Percentiles rank a stretch among this genome's conserved stretches.
These are phyloP conservation scores for Gossypium schwendimanii DNA, from an alignment of 441 rosid species.

Conservation along the genomic window DNA sequence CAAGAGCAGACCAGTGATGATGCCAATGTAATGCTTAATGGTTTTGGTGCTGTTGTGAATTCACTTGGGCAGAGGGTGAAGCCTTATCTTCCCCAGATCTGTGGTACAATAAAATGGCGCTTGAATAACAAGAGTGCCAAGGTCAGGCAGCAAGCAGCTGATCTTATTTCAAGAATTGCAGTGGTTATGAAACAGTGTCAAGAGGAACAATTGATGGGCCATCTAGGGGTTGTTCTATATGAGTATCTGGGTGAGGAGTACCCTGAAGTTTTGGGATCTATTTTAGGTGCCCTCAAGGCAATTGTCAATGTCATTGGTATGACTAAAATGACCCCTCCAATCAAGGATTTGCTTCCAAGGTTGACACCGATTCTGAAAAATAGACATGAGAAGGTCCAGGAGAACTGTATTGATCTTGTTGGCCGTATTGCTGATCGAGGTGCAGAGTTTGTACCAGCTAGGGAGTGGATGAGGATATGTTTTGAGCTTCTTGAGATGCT, in stretches of 20 bases:
- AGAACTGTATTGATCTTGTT: constrained; percentile 32
- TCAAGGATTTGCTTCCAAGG: constrained; percentile 94
- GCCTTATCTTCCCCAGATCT: constrained; percentile 96
- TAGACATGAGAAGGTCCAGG: constrained; percentile 97
- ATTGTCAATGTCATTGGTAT: constrained; percentile 98
- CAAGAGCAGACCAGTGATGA: constrained; percentile 97
- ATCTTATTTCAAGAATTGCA: constrained; percentile 89
- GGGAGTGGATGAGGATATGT: constrained; percentile 40
- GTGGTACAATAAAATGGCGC: constrained; percentile 99
- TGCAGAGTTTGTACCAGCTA: constrained; percentile 12
- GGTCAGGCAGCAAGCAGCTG: constrained; percentile 97
- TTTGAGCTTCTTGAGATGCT: constrained; percentile 99
- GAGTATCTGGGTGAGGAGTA: constrained; percentile 96
- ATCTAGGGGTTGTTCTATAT: constrained; percentile 91
- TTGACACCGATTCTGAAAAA: constrained; percentile 94
- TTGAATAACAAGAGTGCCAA: constrained; percentile 94
- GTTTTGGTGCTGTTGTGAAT: constrained; percentile 95
- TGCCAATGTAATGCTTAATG: constrained; percentile 97
- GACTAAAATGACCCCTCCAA: constrained; percentile 99
- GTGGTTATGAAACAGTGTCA: constrained; percentile 97
- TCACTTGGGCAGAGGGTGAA: constrained; percentile 92
- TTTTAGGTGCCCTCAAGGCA: constrained; percentile 93
- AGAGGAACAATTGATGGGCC: constrained; percentile 97
- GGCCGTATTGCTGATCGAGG: constrained; percentile 10
- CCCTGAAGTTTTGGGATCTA: constrained; percentile 95